Conservation (phyloP, 1,284 basidiomycete genomes). For the Fistulinella staudtii region DNA sequence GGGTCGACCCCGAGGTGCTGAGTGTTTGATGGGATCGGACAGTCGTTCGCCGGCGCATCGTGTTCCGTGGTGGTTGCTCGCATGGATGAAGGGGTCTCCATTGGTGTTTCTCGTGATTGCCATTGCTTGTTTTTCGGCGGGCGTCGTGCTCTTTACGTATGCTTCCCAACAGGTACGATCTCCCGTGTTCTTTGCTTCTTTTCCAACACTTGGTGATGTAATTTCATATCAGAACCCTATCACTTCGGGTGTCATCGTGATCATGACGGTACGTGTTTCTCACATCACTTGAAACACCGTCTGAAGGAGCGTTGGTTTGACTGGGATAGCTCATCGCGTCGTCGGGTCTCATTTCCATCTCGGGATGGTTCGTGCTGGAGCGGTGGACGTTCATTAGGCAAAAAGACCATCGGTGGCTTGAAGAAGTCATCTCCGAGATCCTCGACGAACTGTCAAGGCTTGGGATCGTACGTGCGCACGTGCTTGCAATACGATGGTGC, state of each 20-base stretch:
- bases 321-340: constrained; percentile 53
- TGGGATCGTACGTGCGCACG: constrained; percentile 34
- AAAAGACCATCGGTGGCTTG: constrained; percentile 70
- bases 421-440: constrained; percentile 55
- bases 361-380: constrained; percentile 72
- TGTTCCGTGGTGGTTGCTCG: constrained; percentile 47
- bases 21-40: background rate
- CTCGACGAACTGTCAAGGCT: constrained; percentile 40
- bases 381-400: constrained; percentile 65
- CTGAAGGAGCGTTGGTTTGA: background rate
- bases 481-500: constrained; percentile 23
- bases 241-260: constrained; percentile 64
- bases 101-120: constrained; percentile 54
- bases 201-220: no score
- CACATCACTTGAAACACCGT: background rate
- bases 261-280: constrained; percentile 50
- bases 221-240: constrained; percentile 41
- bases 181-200: no score
- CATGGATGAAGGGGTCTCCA: constrained; percentile 58
- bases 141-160: constrained; percentile 51
- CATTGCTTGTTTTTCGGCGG: constrained; percentile 53
- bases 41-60: constrained; percentile 53
- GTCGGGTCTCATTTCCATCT: constrained; percentile 74
- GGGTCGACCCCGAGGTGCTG: no score
- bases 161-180: constrained; percentile 42